Percentiles rank a stretch among this genome's conserved stretches.
Conservation (phyloP, 2,329 filamentous ascomycete species). For the Bimuria novae-zelandiae region DNA sequence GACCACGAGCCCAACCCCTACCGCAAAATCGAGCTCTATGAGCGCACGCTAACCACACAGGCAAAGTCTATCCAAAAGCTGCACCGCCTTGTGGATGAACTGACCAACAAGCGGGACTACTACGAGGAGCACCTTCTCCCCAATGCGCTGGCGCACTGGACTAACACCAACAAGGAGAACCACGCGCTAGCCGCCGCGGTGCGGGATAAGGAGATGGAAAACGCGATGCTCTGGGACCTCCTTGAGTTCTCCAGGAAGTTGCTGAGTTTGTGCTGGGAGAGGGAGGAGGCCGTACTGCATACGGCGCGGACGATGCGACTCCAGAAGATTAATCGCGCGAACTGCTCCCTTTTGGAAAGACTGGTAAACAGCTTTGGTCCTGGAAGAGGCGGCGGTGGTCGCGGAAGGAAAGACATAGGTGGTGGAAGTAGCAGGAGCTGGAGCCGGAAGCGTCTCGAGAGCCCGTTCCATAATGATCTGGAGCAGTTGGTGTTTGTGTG, state of each 20-base stretch:
- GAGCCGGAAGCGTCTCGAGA: neutral
- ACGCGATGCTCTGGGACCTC: constrained; percentile 6
- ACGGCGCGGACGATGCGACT: constrained; percentile 13
- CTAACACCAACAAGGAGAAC: constrained; percentile 9
- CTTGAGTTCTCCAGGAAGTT: constrained; percentile 15
- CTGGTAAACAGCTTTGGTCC: neutral
- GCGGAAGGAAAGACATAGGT: neutral
- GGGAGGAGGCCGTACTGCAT: constrained; percentile 21
- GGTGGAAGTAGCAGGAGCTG: neutral
- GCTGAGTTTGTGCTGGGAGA: constrained; percentile 19
- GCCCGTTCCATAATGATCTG: neutral
- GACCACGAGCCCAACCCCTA: neutral
- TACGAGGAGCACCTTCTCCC: constrained; percentile 23
- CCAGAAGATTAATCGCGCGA: neutral
- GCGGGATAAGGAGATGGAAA: constrained; percentile 1
- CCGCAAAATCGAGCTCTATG: constrained; percentile 3
- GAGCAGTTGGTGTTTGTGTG: constrained; percentile 2
- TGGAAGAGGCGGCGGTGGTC: neutral
- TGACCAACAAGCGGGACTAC: constrained; percentile 16
- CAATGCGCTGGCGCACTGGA: neutral
- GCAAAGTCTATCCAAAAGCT: constrained; percentile 20
- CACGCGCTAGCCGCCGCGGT: constrained; percentile 5
- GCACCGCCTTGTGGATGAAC: constrained; percentile 10
- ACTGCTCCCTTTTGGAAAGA: neutral
- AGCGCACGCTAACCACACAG: constrained; percentile 14